Evolutionary conservation across 164 flowering plant genomes (phyloP).

Genomic region (Dillenia turbinata): DNA sequence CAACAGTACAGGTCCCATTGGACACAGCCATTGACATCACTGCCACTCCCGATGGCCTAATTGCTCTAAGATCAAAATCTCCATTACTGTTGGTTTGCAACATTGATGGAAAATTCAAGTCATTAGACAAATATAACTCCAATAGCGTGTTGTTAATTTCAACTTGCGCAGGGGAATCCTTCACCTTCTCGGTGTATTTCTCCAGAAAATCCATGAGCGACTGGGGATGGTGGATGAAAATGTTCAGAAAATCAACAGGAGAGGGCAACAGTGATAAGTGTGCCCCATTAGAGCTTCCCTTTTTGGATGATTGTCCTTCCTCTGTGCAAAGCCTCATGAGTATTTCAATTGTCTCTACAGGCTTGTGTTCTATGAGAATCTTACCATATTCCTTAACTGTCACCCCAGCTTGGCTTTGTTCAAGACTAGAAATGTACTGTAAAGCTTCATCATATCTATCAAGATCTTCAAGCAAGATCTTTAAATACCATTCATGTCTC

Average conservation of each 20-base stretch:
- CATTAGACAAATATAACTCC: slow-evolving; percentile 85
- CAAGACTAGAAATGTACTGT: slow-evolving; percentile 87
- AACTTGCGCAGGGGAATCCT: slow-evolving; percentile 90
- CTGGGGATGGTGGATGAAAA: slow-evolving; percentile 82
- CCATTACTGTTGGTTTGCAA: slow-evolving; percentile 37
- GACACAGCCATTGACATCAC: slow-evolving; percentile 27
- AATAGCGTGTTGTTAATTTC: slow-evolving; percentile 91
- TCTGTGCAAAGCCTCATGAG: slow-evolving; percentile 87
- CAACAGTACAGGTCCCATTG: slow-evolving; percentile 36
- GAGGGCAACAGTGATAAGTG: slow-evolving; percentile 82
- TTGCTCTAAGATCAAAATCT: slow-evolving; percentile 22
- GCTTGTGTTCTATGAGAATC: slow-evolving; percentile 90
- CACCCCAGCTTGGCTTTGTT: slow-evolving; percentile 88
- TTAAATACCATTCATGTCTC: slow-evolving; percentile 91
- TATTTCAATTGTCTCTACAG: slow-evolving; percentile 80
- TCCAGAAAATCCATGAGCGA: slow-evolving; percentile 95
- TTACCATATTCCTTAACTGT: slow-evolving; percentile 95
- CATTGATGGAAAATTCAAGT: slow-evolving; percentile 69
- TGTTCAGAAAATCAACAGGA: slow-evolving; percentile 93
- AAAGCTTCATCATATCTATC: slow-evolving; percentile 86
- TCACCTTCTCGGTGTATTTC: slow-evolving; percentile 73
- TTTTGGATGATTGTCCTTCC: slow-evolving; percentile 53
- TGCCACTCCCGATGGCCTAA: slow-evolving; percentile 21
- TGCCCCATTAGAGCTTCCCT: slow-evolving; percentile 39
- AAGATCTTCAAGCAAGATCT: slow-evolving; percentile 96